Base-by-base conservation (phyloP, 2,329 filamentous ascomycete genomes). In the Aspergillus vadensis region DNA sequence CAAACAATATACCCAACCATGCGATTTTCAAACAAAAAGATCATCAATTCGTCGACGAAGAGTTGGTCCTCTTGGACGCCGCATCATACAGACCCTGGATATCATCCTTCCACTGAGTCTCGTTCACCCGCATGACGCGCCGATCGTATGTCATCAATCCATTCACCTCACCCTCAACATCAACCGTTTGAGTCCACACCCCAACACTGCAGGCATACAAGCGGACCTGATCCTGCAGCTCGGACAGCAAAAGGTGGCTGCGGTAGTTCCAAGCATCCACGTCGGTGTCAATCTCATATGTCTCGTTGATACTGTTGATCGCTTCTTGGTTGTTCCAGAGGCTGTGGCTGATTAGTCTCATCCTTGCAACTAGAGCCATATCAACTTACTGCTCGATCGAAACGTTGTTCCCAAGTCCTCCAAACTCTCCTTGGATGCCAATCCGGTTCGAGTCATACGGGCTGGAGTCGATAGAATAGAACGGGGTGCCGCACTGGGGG, bases 121-220 rank as follows among this genome's bases (percentile, higher is more conserved):
- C 74, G 60, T 90, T 77, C 4, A 84, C 82, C 0, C 88, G 78
- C 36, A 66, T 66, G 15, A 88, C 60, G 0, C 87, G 79, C 1
- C 88, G 83, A 71, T 91, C 88, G 66, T 90, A 90, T 0, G 88
- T 90, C 65, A 90, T 72, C 59, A 91, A 76, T 0, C 89, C 89
- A 65, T 91, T 91, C 8, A 91, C 86, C 71, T 91, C 89, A 4
- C 88, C 88, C 70, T 91, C 88, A 0, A 91, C 88, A 66, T 91
- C 89, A 0, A 86, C 89, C 0, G 88, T 91, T 77, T 91, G 88
- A 0, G 89, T 91, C 83, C 87, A 91, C 0, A 91, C 83, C 10
- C 83, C 89, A 0, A 85, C 88, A 36, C 84, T 88, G 74, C 89
- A 91, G 0, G 85, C 80, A 58, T 81, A 90, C 10, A 74, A 75